Base-by-base conservation (phyloP, 2,329 filamentous ascomycete species). In the Domatiomyces globalis region DNA sequence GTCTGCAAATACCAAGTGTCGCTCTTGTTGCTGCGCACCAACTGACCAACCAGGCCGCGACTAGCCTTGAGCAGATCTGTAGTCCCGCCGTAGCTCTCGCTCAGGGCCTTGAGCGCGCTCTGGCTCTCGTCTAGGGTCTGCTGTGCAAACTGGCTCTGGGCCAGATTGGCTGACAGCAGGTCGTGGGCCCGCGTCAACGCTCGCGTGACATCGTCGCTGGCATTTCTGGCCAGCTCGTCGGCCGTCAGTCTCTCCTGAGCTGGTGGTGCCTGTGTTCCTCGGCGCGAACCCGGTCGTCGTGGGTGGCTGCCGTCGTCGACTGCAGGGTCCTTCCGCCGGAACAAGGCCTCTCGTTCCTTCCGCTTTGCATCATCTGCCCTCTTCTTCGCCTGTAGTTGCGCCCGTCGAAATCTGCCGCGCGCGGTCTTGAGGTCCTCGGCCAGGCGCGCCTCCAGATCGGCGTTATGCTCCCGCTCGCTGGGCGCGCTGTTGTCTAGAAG, bases 1-100 rank as follows among this genome's bases (percentile, higher is more conserved):
- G 86, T 94, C 68, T 92, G 85, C 33, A 98, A 77, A 65, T 98
- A 98, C 92, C 92, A 98, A 2, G 89, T 95, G 65, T 98, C 92
- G 58, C 84, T 92, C 74, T 98, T 98, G 65, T 94, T 87, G 57
- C 86, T 92, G 55, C 80, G 80, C 46, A 96, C 71, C 45, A 98
- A 73, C 17, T 86, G 87, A 5, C 80, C 80, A 6, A 95, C 78
- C 17, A 98, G 73, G 51, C 81, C 82, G 57, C 79, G 78, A 45
- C 85, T 89, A 51, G 79, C 84, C 2, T 78, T 74, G 39, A 98
- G 75, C 63, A 95, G 76, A 10, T 79, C 78, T 61, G 90, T 87
- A 4, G 96, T 78, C 48, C 81, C 80, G 18, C 75, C 80, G 69
- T 98, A 98, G 39, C 80, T 84, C 61, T 94, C 84, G 3, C 84